phyloP scores from a whole-genome alignment of 257 asterid genomes.

The Thymus quinquecostatus region DNA sequence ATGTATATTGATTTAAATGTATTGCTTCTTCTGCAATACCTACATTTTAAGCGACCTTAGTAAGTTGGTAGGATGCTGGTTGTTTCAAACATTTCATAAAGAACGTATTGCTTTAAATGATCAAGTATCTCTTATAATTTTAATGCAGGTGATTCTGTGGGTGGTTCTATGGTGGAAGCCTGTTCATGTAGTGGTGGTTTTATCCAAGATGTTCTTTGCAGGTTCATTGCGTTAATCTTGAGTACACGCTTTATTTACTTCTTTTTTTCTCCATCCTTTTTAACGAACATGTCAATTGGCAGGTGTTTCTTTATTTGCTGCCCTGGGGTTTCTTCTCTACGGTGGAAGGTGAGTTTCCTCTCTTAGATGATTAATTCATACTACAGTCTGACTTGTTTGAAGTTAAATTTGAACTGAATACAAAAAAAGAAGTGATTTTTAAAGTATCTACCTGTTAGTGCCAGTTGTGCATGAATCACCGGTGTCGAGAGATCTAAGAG shows the following conservation, averaged over 20 bases:
- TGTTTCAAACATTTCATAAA: slow-evolving; percentile 1
- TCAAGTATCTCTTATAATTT: slow-evolving; percentile 22
- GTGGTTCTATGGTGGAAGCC: slow-evolving; percentile 91
- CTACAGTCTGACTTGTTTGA: neutral
- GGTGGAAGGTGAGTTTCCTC: slow-evolving; percentile 86
- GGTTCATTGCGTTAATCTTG: slow-evolving; percentile 46
- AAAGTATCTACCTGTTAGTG: neutral
- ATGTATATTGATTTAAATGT: slow-evolving; percentile 6
- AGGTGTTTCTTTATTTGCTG: slow-evolving; percentile 92
- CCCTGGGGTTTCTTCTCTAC: slow-evolving; percentile 90
- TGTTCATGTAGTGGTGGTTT: slow-evolving; percentile 53
- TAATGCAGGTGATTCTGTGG: slow-evolving; percentile 78
- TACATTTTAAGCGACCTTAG: neutral
- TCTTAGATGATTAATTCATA: slow-evolving; percentile 5
- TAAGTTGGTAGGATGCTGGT: slow-evolving; percentile 1
- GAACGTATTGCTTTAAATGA: slow-evolving; percentile 10
- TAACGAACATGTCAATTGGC: slow-evolving; percentile 39
- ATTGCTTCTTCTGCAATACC: slow-evolving; percentile 16
- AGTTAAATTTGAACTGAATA: neutral
- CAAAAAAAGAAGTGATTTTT: neutral
- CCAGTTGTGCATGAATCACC: neutral
- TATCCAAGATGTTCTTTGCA: slow-evolving; percentile 95
- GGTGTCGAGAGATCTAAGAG: slow-evolving; percentile 3
- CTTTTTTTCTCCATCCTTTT: slow-evolving; percentile 29
- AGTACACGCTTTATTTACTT: slow-evolving; percentile 13